Evolutionary conservation across 2,329 filamentous ascomycete genomes (phyloP).

Genomic region (Aspergillus ochraceoroseus): DNA sequence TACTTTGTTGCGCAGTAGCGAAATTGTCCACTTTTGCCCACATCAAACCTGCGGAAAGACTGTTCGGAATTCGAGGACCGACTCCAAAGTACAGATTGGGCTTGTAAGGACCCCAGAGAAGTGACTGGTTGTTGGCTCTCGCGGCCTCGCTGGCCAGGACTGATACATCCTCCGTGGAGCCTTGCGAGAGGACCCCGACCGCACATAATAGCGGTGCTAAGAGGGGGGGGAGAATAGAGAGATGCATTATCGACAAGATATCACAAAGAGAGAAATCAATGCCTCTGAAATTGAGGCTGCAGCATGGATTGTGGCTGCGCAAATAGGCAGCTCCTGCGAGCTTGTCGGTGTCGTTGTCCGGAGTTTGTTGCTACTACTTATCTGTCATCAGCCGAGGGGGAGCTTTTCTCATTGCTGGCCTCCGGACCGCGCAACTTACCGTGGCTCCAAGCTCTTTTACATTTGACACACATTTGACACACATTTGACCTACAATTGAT

Average conservation of each 20-base stretch:
- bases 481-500: not conserved
- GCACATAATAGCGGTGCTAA: slow-evolving; percentile 27
- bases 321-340: slow-evolving; percentile 6
- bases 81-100: slow-evolving; percentile 94
- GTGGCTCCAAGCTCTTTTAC: slow-evolving; percentile 33
- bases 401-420: slow-evolving; percentile 11
- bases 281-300: slow-evolving; percentile 17
- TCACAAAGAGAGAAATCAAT: slow-evolving; percentile 14
- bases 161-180: slow-evolving; percentile 32
- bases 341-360: slow-evolving; percentile 12
- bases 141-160: slow-evolving; percentile 40
- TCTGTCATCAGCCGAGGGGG: slow-evolving; percentile 20
- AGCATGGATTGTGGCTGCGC: slow-evolving; percentile 12
- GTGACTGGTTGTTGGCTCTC: slow-evolving; percentile 65
- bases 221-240: slow-evolving; percentile 26
- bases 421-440: slow-evolving; percentile 30
- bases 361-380: slow-evolving; percentile 21
- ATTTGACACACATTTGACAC: not conserved
- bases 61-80: slow-evolving; percentile 73
- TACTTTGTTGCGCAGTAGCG: slow-evolving; percentile 68
- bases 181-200: slow-evolving; percentile 27
- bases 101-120: slow-evolving; percentile 94
- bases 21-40: slow-evolving; percentile 85
- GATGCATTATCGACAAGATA: slow-evolving; percentile 32
- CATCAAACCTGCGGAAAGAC: slow-evolving; percentile 74